phyloP scores from a whole-genome alignment of 257 asterid genomes.

The Przewalskia tangutica region DNA sequence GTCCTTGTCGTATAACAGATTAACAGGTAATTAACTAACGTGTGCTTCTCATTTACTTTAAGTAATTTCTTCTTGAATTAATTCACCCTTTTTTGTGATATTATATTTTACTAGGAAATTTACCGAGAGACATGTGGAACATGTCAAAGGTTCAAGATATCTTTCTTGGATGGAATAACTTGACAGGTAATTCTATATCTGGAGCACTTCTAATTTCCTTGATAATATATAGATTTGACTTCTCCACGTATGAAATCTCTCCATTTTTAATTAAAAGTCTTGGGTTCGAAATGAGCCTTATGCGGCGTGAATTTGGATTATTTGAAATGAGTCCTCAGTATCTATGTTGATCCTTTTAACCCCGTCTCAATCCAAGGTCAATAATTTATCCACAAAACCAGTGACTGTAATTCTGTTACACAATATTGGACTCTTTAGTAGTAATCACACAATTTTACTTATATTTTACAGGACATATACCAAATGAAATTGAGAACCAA shows the following conservation, averaged over 20 bases:
- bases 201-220: too few relatives aligned
- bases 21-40: constrained; percentile 8
- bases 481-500: background rate
- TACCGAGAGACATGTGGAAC: constrained; percentile 12
- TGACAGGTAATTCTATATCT: background rate
- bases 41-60: background rate
- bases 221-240: too few relatives aligned
- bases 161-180: constrained; percentile 3
- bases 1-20: constrained; percentile 2
- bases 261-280: too few relatives aligned
- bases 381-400: too few relatives aligned
- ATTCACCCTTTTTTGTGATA: background rate
- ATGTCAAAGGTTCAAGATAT: constrained; percentile 9
- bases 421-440: background rate
- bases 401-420: background rate
- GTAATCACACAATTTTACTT: background rate
- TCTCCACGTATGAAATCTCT: too few relatives aligned
- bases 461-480: background rate
- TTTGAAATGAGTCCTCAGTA: too few relatives aligned
- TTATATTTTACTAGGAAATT: constrained; percentile 6
- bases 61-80: background rate
- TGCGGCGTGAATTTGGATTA: too few relatives aligned
- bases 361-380: too few relatives aligned
- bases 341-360: too few relatives aligned
- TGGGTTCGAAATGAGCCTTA: too few relatives aligned